A percentile compares a stretch with the other conserved stretches of the same genome.
Evolutionary conservation across 805 yeast species (phyloP).

Genomic region (Ogataea thermomethanolica): DNA sequence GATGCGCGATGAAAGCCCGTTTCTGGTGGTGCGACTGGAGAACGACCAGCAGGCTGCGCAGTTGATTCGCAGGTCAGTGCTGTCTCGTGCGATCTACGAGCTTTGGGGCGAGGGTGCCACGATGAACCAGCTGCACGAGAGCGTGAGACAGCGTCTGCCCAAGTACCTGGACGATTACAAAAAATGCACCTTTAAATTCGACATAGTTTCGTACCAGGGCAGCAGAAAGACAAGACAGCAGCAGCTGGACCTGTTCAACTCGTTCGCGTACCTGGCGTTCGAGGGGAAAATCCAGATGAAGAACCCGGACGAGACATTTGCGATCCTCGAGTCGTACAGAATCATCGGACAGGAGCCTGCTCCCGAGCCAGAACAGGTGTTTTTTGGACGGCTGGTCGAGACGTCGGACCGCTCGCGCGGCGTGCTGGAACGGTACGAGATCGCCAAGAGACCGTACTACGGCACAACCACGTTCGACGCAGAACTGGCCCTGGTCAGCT

Average conservation of each 20-base stretch:
- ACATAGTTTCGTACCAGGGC: constrained; percentile 74
- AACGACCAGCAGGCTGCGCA: constrained; percentile 64
- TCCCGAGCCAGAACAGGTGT: constrained; percentile 50
- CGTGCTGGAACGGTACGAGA: constrained; percentile 72
- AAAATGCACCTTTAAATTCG: constrained; percentile 69
- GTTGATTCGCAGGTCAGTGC: constrained; percentile 63
- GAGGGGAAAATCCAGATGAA: constrained; percentile 78
- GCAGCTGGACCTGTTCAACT: constrained; percentile 62
- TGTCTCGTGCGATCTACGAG: constrained; percentile 76
- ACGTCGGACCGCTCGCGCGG: constrained; percentile 57
- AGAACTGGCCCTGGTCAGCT: constrained; percentile 80
- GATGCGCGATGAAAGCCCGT: constrained; percentile 64
- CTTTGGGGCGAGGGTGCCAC: constrained; percentile 71
- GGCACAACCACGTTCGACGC: constrained; percentile 98
- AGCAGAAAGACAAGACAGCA: constrained; percentile 45
- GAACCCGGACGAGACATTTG: constrained; percentile 65
- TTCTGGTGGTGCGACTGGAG: constrained; percentile 61
- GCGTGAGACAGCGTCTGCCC: constrained; percentile 35
- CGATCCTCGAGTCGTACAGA: constrained; percentile 70
- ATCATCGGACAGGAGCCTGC: constrained; percentile 36
- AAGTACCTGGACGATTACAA: constrained; percentile 35
- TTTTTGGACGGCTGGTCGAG: constrained; percentile 74
- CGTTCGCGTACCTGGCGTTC: constrained; percentile 66
- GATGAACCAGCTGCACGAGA: constrained; percentile 55
- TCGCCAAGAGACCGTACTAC: constrained; percentile 77